Evolutionary conservation across 352 stramenopile genomes (phyloP), one percentile per base, ranked within the genome.

Genomic region (Plasmopara viticola): DNA sequence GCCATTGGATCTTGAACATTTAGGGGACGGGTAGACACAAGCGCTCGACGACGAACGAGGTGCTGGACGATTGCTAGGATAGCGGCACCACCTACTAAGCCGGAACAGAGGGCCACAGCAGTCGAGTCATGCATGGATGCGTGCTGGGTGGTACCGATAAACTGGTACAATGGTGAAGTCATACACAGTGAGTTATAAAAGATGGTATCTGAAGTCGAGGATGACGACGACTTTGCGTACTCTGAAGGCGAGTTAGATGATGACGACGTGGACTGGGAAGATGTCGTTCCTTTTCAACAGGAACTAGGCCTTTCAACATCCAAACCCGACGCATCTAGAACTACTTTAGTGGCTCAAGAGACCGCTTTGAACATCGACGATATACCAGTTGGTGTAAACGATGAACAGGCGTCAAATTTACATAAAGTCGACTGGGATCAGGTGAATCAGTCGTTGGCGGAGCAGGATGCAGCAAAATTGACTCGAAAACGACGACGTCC

Each of bases 351-450:
- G n/a, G 35, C 56, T 10, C 66, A 74, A 37, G 38, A 71, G 13
- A 15, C 49, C 6, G 14, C 20, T 10, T 18, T 34, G 49, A 53
- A 60, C 15, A 14, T 34, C 43, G 53, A 64, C n/a, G 40, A 37
- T 50, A 9, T 29, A 28, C 15, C 14, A 3, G 38, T 54, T 14
- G 46, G 56, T 18, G 45, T 51, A 30, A 38, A 56, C 8, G 7
- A 15, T 4, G 55, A 61, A 42, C 46, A 52, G n/a, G n/a, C 42
- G 35, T 18, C 42, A 8, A 62, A 79, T 42, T 47, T 84, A 15
- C 68, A 70, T 15, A 42, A 68, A 25, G 68, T 90, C 28, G 71
- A 93, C 59, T 91, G 80, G 80, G 71, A 74, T 1, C 63, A 87
- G 18, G 60, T 91, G 18, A 90, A 88, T 60, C 65, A 46, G 5